A percentile compares a stretch with the other conserved stretches of the same genome.
Conservation (phyloP, 75 land plant species). For the Ceratopteris richardii region DNA sequence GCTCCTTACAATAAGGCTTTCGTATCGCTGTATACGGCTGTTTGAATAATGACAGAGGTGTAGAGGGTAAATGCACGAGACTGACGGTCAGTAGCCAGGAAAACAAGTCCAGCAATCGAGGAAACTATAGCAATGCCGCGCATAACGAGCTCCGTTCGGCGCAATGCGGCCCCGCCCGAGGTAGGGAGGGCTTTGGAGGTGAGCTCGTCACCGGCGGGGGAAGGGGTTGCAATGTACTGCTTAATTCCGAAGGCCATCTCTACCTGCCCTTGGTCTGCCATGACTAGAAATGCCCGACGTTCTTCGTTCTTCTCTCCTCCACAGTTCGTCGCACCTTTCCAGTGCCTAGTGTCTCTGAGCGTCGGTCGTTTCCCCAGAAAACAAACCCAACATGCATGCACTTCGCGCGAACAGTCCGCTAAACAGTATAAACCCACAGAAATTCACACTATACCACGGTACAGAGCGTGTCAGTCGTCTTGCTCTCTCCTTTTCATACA, state of each 20-base stretch:
- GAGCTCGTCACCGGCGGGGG: background rate
- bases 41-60: background rate
- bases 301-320: no score
- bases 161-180: background rate
- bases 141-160: background rate
- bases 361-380: no score
- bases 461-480: no score
- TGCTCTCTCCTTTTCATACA: no score
- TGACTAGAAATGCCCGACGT: no score
- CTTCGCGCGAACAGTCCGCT: no score
- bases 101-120: background rate
- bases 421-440: no score
- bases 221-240: background rate
- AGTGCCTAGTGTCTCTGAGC: no score
- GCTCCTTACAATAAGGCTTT: slow-evolving; percentile 1
- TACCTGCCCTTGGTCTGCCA: background rate
- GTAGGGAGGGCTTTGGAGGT: no score
- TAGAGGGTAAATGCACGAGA: background rate
- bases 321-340: no score
- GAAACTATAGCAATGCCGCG: background rate
- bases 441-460: no score
- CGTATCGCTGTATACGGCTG: background rate
- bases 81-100: background rate
- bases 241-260: background rate
- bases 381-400: no score